These are phyloP conservation scores for Parafenestella ontariensis DNA, from an alignment of 2,329 filamentous ascomycete genomes.

Conservation along the genomic window DNA sequence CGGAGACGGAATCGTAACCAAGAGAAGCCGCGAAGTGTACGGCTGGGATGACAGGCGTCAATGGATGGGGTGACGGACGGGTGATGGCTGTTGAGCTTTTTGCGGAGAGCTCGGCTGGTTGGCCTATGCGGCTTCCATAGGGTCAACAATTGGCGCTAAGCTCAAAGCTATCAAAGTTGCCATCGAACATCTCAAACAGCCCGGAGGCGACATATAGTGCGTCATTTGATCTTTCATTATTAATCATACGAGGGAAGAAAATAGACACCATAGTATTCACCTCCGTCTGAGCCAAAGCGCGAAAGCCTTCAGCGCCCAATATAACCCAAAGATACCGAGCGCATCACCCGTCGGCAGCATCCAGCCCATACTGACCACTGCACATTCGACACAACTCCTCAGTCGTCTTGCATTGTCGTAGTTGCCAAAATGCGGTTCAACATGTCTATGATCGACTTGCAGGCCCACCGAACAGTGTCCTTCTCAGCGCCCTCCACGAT, in stretches of 20 bases:
- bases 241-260: background rate
- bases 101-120: background rate
- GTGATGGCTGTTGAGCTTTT: constrained; percentile 45
- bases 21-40: constrained; percentile 39
- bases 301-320: background rate
- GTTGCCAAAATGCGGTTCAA: constrained; percentile 45
- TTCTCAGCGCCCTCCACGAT: constrained; percentile 58
- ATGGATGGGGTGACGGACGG: constrained; percentile 47
- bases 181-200: background rate
- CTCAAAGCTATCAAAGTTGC: constrained; percentile 21
- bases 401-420: constrained; percentile 50
- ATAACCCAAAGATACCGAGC: background rate
- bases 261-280: background rate
- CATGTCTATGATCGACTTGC: constrained; percentile 47
- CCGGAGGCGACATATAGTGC: background rate
- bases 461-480: constrained; percentile 58
- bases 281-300: background rate
- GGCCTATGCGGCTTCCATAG: constrained; percentile 25
- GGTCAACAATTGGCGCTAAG: constrained; percentile 30
- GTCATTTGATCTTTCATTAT: background rate
- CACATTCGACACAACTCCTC: background rate
- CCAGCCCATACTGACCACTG: background rate
- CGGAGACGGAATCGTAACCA: constrained; percentile 29
- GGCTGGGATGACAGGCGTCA: constrained; percentile 42
- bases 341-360: background rate